Conservation (phyloP, 2,329 filamentous ascomycete genomes). For the Thermoascus crustaceus region DNA sequence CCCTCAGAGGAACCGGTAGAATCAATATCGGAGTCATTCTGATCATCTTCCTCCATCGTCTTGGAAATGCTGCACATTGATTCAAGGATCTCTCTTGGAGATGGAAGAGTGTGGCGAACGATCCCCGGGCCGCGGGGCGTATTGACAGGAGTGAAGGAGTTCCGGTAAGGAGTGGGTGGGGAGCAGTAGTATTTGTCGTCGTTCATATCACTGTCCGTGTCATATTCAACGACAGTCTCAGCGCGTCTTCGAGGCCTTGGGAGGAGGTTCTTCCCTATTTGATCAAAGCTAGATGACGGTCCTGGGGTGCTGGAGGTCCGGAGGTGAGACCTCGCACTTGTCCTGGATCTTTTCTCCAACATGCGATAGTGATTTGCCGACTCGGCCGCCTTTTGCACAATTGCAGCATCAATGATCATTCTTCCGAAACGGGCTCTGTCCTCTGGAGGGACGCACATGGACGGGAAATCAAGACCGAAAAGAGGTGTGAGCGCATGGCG, state of each 20-base stretch:
- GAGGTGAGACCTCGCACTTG: constrained; percentile 3
- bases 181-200: constrained; percentile 31
- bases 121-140: constrained; percentile 21
- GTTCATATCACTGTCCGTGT: constrained; percentile 13
- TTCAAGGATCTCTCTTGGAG: constrained; percentile 18
- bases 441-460: constrained; percentile 58
- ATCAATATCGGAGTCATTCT: neutral
- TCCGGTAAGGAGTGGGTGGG: constrained; percentile 31
- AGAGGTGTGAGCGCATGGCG: constrained; percentile 80
- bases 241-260: constrained; percentile 11
- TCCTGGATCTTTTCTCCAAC: constrained; percentile 17
- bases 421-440: constrained; percentile 52
- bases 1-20: neutral
- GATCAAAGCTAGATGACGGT: neutral
- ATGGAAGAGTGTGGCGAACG: constrained; percentile 9
- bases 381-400: constrained; percentile 46
- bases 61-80: constrained; percentile 12
- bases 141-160: constrained; percentile 37
- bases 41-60: constrained; percentile 4
- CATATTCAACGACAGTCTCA: neutral
- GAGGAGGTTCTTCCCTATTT: constrained; percentile 14
- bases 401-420: constrained; percentile 56
- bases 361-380: constrained; percentile 24
- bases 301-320: constrained; percentile 6
- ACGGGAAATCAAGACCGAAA: constrained; percentile 76